These are phyloP conservation scores for Leptographium procerum DNA, from an alignment of 2,329 filamentous ascomycete genomes.

Conservation along the genomic window DNA sequence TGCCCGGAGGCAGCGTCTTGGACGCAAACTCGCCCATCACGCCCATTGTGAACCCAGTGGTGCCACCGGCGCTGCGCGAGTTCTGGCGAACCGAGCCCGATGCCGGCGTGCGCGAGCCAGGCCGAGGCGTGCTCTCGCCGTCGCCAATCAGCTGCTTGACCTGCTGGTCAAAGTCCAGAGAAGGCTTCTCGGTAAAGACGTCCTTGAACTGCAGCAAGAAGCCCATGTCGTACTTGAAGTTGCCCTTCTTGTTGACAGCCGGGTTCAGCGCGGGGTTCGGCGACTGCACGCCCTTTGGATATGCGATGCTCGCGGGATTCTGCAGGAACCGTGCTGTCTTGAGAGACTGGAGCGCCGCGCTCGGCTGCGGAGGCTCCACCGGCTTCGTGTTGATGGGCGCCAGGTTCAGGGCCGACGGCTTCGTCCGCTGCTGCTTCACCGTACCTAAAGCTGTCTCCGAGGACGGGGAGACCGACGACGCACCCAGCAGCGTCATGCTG, in stretches of 20 bases:
- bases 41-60: constrained; percentile 53
- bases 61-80: constrained; percentile 24
- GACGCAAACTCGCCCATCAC: constrained; percentile 53
- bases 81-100: constrained; percentile 33
- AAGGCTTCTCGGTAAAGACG: constrained; percentile 95
- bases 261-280: constrained; percentile 86
- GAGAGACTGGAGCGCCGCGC: constrained; percentile 83
- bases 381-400: constrained; percentile 70
- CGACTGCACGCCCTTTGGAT: constrained; percentile 73
- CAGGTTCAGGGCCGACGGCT: constrained; percentile 82
- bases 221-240: constrained; percentile 88
- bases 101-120: constrained; percentile 48
- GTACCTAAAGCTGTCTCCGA: constrained; percentile 25
- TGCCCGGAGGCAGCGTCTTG: constrained; percentile 58
- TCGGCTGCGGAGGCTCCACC: constrained; percentile 84
- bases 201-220: constrained; percentile 95
- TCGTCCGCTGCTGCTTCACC: constrained; percentile 52
- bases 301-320: constrained; percentile 61
- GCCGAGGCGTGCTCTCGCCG: constrained; percentile 45
- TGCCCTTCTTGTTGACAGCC: constrained; percentile 65
- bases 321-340: constrained; percentile 84
- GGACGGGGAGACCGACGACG: constrained; percentile 12
- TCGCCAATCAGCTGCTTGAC: constrained; percentile 83
- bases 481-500: constrained; percentile 31
- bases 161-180: constrained; percentile 81